phyloP scores from a whole-genome alignment of 345 rosid species.

The Linum trigynum region DNA sequence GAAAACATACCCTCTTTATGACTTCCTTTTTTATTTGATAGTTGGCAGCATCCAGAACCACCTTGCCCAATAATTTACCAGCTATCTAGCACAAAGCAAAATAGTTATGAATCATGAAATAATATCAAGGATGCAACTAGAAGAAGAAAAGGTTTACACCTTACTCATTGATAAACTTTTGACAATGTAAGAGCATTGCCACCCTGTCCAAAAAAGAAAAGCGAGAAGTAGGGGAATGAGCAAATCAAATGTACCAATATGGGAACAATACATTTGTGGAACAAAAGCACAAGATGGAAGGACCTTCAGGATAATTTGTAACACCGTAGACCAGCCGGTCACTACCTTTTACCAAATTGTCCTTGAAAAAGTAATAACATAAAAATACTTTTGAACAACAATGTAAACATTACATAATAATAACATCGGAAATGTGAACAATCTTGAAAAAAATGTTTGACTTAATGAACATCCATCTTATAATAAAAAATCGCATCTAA shows the following conservation, averaged over 20 bases:
- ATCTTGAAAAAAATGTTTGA: too few relatives aligned
- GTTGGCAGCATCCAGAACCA: conserved; percentile 70
- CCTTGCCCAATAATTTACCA: conserved; percentile 54
- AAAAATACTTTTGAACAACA: too few relatives aligned
- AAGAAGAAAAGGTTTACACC: conserved; percentile 13
- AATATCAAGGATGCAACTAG: conserved; percentile 12
- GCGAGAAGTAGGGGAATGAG: neutral
- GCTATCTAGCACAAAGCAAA: conserved; percentile 42
- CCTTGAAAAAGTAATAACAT: too few relatives aligned
- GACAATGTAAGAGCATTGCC: conserved; percentile 66
- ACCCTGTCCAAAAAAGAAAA: conserved; percentile 40
- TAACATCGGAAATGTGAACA: too few relatives aligned
- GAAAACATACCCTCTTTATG: conserved; percentile 49
- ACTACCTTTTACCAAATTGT: too few relatives aligned
- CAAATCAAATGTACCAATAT: conserved; percentile 6
- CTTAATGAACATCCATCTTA: too few relatives aligned
- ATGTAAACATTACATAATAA: too few relatives aligned
- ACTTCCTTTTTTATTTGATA: conserved; percentile 72
- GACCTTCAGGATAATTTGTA: conserved; percentile 50
- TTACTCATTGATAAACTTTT: conserved; percentile 70
- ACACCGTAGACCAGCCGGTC: too few relatives aligned
- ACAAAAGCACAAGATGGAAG: neutral
- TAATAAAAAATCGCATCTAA: too few relatives aligned
- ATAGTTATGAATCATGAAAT: conserved; percentile 1
- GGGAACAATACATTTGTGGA: conserved; percentile 1